Percentiles rank a stretch among this genome's conserved stretches.
Evolutionary conservation across 192 early-diverging fungal species (phyloP).

Genomic region (Gorgonomyces haynaldii): DNA sequence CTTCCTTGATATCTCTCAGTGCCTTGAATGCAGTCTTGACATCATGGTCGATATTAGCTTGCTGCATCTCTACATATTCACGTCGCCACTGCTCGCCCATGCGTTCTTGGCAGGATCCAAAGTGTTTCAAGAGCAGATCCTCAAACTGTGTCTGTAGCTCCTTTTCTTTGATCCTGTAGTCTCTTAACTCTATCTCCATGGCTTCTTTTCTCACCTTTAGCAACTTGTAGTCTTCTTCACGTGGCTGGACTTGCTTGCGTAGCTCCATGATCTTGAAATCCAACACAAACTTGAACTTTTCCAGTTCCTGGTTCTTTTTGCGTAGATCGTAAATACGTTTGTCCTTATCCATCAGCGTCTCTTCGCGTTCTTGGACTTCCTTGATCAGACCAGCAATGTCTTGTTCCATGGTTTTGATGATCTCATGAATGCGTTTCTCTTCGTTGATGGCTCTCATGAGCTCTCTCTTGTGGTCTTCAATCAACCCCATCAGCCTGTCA

Average conservation of each 20-base stretch:
- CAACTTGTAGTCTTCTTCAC: conserved; percentile 43
- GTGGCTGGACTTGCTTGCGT: conserved; percentile 42
- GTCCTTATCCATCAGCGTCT: conserved; percentile 48
- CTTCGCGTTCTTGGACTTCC: conserved; percentile 47
- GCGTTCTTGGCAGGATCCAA: conserved; percentile 23
- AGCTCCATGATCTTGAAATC: conserved; percentile 50
- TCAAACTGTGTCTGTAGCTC: conserved; percentile 25
- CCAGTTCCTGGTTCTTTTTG: conserved; percentile 51
- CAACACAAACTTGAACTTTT: conserved; percentile 53
- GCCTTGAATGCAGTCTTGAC: neutral
- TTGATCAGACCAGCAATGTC: conserved; percentile 37
- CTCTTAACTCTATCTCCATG: conserved; percentile 42
- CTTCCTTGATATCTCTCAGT: conserved; percentile 1
- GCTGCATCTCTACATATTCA: neutral
- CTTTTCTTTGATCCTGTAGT: conserved; percentile 29
- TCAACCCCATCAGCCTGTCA: conserved; percentile 24
- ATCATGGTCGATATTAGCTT: neutral
- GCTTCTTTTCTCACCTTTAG: conserved; percentile 25
- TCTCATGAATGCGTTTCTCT: conserved; percentile 26
- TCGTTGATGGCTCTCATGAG: conserved; percentile 28
- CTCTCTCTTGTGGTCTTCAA: conserved; percentile 41
- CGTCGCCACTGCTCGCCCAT: conserved; percentile 12
- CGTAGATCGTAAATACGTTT: conserved; percentile 48
- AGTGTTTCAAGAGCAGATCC: conserved; percentile 34
- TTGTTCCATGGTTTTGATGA: conserved; percentile 37